A percentile compares a stretch with the other conserved stretches of the same genome.
Evolutionary conservation across 2,329 filamentous ascomycete genomes (phyloP).

Genomic region (Chaetomium strumarium): DNA sequence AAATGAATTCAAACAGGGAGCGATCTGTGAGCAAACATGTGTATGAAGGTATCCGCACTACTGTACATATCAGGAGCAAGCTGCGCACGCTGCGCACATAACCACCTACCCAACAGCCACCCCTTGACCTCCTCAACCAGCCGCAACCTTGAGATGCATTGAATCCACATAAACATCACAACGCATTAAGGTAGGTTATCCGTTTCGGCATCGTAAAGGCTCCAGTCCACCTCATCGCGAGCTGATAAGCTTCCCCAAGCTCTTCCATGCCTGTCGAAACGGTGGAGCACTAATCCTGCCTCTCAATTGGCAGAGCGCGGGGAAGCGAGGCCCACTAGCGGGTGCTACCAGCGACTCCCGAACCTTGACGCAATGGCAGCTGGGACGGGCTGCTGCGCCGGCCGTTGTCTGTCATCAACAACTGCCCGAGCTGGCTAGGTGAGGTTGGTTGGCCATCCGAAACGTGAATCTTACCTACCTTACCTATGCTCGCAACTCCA

Average conservation of each 20-base stretch:
- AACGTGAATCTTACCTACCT: background rate
- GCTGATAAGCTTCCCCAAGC: background rate
- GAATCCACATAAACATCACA: too few species aligned
- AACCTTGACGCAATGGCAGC: conserved; percentile 5
- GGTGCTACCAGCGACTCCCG: background rate
- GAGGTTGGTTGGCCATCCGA: conserved; percentile 13
- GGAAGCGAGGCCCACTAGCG: background rate
- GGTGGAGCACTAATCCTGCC: background rate
- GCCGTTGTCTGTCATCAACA: conserved; percentile 9
- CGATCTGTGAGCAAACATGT: conserved; percentile 1
- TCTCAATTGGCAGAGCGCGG: conserved; percentile 6
- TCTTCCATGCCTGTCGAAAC: background rate
- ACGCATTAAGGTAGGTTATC: too few species aligned
- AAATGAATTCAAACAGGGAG: background rate
- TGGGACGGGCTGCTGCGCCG: background rate
- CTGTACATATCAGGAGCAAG: too few species aligned
- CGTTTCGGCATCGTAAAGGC: too few species aligned
- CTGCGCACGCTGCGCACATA: background rate
- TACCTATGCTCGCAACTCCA: background rate
- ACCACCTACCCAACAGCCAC: too few species aligned
- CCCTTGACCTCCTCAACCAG: too few species aligned
- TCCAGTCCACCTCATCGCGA: too few species aligned
- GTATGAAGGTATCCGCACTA: too few species aligned
- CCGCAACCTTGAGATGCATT: too few species aligned
- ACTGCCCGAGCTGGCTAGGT: background rate